Conservation (phyloP, 495 filamentous ascomycete genomes). For the Copromyces sp. region DNA sequence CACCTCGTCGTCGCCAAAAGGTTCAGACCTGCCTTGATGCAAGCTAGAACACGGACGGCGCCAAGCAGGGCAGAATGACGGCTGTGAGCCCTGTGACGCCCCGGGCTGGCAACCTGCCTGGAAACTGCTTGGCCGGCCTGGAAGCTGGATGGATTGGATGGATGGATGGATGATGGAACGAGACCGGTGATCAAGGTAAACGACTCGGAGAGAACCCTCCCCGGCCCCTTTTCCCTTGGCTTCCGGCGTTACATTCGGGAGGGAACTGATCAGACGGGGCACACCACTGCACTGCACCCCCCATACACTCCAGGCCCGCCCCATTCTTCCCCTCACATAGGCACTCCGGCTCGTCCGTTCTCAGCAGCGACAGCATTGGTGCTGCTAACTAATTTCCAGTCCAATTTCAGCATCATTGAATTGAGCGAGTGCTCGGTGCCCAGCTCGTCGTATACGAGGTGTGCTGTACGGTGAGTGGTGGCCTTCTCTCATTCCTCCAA, state of each 20-base stretch:
- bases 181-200: neutral
- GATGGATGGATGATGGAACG: neutral
- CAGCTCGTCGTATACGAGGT: neutral
- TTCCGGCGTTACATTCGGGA: neutral
- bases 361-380: neutral
- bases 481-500: neutral
- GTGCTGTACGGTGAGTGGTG: neutral
- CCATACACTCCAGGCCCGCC: neutral
- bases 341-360: neutral
- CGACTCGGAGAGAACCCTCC: neutral
- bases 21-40: neutral
- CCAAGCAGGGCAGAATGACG: neutral
- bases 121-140: neutral
- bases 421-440: neutral
- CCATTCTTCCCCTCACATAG: neutral
- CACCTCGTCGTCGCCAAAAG: neutral
- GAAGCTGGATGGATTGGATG: neutral
- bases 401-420: neutral
- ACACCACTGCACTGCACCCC: neutral
- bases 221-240: neutral
- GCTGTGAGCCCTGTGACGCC: neutral
- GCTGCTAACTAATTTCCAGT: neutral
- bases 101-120: neutral
- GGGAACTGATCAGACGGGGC: neutral
- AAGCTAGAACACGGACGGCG: neutral